Evolutionary conservation across 176 grass and related monocot genomes (phyloP).

Genomic region (Calamus simplicifolius): DNA sequence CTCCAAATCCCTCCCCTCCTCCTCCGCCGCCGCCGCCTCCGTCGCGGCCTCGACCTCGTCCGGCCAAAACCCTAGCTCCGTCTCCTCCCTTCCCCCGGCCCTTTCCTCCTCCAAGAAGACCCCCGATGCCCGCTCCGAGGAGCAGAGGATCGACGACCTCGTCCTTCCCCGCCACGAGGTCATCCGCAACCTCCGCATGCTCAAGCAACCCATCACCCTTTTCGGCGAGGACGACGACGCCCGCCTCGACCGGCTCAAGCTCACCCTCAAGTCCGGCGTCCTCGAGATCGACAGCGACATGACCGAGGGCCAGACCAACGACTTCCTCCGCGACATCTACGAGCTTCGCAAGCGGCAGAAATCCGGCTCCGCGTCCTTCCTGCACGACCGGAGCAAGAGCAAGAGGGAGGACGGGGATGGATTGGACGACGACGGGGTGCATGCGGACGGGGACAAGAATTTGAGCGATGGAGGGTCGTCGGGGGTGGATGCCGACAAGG

Average conservation of each 20-base stretch:
- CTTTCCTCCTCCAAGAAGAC: slow-evolving; percentile 12
- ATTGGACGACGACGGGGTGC: slow-evolving; percentile 10
- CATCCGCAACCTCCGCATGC: slow-evolving; percentile 48
- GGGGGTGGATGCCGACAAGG: slow-evolving; percentile 15
- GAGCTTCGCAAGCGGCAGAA: slow-evolving; percentile 33
- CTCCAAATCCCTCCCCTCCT: slow-evolving; percentile 17
- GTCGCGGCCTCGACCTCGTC: background rate
- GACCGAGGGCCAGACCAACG: slow-evolving; percentile 69
- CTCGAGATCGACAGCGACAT: slow-evolving; percentile 54
- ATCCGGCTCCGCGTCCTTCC: slow-evolving; percentile 1
- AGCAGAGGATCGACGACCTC: background rate
- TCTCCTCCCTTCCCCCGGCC: background rate
- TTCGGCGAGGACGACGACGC: slow-evolving; percentile 63
- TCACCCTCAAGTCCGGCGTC: slow-evolving; percentile 33
- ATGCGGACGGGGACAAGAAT: slow-evolving; percentile 8
- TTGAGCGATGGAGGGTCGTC: slow-evolving; percentile 12
- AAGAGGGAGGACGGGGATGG: slow-evolving; percentile 9
- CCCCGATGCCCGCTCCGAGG: background rate
- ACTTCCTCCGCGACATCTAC: slow-evolving; percentile 73
- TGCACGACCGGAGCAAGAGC: slow-evolving; percentile 14
- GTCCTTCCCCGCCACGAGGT: slow-evolving; percentile 50
- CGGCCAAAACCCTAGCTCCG: background rate
- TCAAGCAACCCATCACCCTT: slow-evolving; percentile 53
- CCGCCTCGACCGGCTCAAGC: slow-evolving; percentile 34
- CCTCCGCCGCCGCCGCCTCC: slow-evolving; percentile 3